Evolutionary conservation across 805 yeast genomes (phyloP).

Genomic region (Wickerhamiella allomyrinae): DNA sequence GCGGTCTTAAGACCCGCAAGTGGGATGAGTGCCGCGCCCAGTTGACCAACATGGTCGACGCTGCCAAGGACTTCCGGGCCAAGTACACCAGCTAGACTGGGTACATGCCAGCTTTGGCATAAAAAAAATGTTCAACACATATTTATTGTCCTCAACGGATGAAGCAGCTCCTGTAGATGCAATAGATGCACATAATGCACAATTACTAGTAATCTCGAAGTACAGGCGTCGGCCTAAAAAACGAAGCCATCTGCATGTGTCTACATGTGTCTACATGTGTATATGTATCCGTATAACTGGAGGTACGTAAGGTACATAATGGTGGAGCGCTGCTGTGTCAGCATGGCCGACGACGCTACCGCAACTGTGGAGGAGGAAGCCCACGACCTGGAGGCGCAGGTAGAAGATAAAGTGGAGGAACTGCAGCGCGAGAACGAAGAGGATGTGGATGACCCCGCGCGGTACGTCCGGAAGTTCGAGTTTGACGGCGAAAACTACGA

Average conservation of each 20-base stretch:
- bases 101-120: not conserved
- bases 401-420: conserved; percentile 20
- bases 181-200: too few relatives aligned
- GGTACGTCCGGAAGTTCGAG: conserved; percentile 34
- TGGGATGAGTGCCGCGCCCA: conserved; percentile 96
- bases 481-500: conserved; percentile 71
- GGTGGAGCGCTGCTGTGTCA: too few relatives aligned
- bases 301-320: too few relatives aligned
- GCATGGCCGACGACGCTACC: conserved; percentile 19
- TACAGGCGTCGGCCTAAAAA: too few relatives aligned
- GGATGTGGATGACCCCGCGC: conserved; percentile 17
- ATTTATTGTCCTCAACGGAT: conserved; percentile 5
- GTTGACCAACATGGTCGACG: conserved; percentile 96
- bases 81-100: conserved; percentile 29
- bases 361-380: conserved; percentile 15
- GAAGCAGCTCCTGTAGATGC: too few relatives aligned
- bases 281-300: too few relatives aligned
- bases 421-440: conserved; percentile 20
- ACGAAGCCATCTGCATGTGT: too few relatives aligned
- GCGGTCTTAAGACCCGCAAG: conserved; percentile 99
- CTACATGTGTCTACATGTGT: too few relatives aligned
- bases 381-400: conserved; percentile 18
- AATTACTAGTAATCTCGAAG: too few relatives aligned
- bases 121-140: conserved; percentile 1
- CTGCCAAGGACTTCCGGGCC: conserved; percentile 90